Percentiles rank a stretch among this genome's conserved stretches.
Conservation (phyloP, 2,329 filamentous ascomycete species). For the Trichoderma atroviride region DNA sequence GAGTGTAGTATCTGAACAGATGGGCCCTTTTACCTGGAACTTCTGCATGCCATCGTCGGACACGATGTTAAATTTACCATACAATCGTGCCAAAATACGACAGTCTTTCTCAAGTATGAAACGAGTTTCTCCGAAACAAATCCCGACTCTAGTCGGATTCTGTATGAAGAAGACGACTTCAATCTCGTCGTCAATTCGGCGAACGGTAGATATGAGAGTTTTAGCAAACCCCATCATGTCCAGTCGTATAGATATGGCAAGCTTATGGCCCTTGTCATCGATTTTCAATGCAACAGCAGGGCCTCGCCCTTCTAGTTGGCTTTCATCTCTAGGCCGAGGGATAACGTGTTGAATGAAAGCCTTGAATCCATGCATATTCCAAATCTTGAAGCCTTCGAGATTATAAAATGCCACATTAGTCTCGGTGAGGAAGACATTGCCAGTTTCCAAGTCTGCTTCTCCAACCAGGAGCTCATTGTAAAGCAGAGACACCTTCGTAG, state of each 20-base stretch:
- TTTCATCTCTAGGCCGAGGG: constrained; percentile 33
- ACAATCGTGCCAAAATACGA: constrained; percentile 35
- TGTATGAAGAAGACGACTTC: constrained; percentile 33
- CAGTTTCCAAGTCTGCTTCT: constrained; percentile 33
- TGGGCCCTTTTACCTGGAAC: too few relatives aligned
- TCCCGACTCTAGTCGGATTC: constrained; percentile 39
- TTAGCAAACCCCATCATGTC: constrained; percentile 35
- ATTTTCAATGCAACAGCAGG: constrained; percentile 35
- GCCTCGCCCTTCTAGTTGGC: constrained; percentile 36
- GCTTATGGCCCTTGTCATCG: constrained; percentile 32
- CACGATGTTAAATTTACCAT: constrained; percentile 37
- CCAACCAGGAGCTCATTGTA: constrained; percentile 38
- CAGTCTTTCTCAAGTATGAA: constrained; percentile 39
- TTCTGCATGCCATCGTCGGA: too few relatives aligned
- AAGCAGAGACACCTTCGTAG: constrained; percentile 37
- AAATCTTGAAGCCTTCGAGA: too few relatives aligned
- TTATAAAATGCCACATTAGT: too few relatives aligned
- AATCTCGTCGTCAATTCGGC: constrained; percentile 29
- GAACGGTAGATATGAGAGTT: constrained; percentile 32
- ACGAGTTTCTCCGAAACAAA: constrained; percentile 37
- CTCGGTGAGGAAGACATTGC: too few relatives aligned
- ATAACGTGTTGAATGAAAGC: constrained; percentile 39
- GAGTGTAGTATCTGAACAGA: constrained; percentile 25
- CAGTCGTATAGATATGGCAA: constrained; percentile 36
- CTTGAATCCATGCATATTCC: constrained; percentile 35